These are phyloP conservation scores for Luzula sylvatica DNA, from an alignment of 176 grass and related monocot species.

Conservation along the genomic window DNA sequence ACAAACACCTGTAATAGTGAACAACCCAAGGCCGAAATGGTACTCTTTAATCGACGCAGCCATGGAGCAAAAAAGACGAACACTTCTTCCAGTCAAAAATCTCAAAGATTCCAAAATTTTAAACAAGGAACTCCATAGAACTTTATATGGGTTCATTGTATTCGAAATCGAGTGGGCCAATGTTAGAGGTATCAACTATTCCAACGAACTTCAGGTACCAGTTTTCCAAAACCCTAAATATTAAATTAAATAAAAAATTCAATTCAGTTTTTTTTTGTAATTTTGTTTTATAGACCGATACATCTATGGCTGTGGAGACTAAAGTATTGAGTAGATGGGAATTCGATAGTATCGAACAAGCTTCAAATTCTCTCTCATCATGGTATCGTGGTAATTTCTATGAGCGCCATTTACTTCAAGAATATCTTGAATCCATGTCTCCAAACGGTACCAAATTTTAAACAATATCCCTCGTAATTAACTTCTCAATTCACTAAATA, in stretches of 20 bases:
- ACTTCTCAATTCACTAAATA: slow-evolving; percentile 11
- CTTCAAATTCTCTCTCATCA: slow-evolving; percentile 45
- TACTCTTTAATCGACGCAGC: slow-evolving; percentile 83
- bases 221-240: neutral
- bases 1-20: slow-evolving; percentile 27
- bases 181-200: slow-evolving; percentile 84
- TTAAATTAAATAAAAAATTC: neutral
- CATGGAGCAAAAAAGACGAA: slow-evolving; percentile 56
- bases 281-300: slow-evolving; percentile 59
- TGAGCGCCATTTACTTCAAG: slow-evolving; percentile 43
- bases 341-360: slow-evolving; percentile 84
- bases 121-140: slow-evolving; percentile 73
- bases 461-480: slow-evolving; percentile 5
- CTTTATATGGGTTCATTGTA: slow-evolving; percentile 90
- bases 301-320: slow-evolving; percentile 74
- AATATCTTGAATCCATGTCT: slow-evolving; percentile 59
- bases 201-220: slow-evolving; percentile 94
- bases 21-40: slow-evolving; percentile 52
- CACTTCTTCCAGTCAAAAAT: slow-evolving; percentile 65
- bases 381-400: slow-evolving; percentile 56
- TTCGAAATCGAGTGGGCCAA: slow-evolving; percentile 83
- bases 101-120: slow-evolving; percentile 62
- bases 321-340: slow-evolving; percentile 93
- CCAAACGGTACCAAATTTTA: slow-evolving; percentile 36
- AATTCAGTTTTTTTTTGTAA: too few species aligned